These are phyloP conservation scores for Podochytrium sp. DNA, from an alignment of 192 early-diverging fungal genomes.

Conservation along the genomic window DNA sequence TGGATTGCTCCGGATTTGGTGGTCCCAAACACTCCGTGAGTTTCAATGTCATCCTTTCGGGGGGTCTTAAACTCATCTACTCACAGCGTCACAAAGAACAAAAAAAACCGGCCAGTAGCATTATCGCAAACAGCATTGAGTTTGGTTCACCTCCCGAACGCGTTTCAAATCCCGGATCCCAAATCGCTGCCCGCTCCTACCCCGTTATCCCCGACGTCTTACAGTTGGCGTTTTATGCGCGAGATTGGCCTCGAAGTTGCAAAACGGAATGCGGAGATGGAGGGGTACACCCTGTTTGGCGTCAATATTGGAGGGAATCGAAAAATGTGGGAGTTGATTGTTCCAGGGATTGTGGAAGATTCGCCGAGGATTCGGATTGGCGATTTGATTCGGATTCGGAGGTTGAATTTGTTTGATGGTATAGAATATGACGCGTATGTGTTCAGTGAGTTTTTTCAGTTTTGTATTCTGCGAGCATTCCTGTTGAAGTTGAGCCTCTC, in stretches of 20 bases:
- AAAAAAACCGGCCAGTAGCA: too few relatives aligned
- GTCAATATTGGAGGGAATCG: not conserved
- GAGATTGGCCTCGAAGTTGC: not conserved
- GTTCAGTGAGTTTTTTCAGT: not conserved
- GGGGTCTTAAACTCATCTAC: not conserved
- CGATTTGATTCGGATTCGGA: conserved; percentile 1
- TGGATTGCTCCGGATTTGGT: not conserved
- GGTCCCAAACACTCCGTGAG: not conserved
- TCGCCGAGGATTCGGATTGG: conserved; percentile 19
- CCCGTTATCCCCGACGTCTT: not conserved
- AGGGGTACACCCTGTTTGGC: conserved; percentile 1
- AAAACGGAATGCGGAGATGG: not conserved
- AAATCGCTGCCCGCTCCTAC: too few relatives aligned
- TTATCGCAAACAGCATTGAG: too few relatives aligned
- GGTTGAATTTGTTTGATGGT: not conserved
- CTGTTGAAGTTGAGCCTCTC: not conserved
- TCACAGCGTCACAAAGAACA: not conserved
- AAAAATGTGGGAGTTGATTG: not conserved
- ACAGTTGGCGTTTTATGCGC: not conserved
- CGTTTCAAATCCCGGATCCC: not conserved
- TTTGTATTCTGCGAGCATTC: not conserved
- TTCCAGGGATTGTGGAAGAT: conserved; percentile 28
- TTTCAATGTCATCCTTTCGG: too few relatives aligned
- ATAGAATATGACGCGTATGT: conserved; percentile 6
- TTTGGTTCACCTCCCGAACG: not conserved